Percentiles rank a stretch among this genome's conserved stretches.
phyloP scores from a whole-genome alignment of 164 flowering plant species.

The Vitis rotundifolia region DNA sequence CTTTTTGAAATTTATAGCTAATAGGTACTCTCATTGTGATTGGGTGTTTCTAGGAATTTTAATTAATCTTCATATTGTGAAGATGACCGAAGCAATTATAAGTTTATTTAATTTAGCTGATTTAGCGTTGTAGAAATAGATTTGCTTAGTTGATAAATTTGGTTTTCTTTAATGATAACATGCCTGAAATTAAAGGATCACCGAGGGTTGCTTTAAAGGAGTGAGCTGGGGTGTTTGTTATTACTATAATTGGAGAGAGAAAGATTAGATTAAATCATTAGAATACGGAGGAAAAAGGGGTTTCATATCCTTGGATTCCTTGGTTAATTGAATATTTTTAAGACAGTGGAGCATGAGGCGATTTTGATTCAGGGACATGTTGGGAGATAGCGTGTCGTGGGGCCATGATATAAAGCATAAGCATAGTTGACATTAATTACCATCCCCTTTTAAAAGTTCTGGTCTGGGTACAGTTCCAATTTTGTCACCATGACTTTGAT shows the following conservation, averaged over 20 bases:
- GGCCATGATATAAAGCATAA: background rate
- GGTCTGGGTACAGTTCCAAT: slow-evolving; percentile 10
- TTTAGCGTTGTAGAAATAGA: no score
- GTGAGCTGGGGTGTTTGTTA: slow-evolving; percentile 17
- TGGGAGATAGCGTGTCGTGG: slow-evolving; percentile 21
- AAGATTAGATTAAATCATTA: no score
- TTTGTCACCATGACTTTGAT: background rate
- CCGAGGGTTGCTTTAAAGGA: no score
- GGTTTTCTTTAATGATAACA: background rate
- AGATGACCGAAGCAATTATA: no score
- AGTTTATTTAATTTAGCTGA: no score
- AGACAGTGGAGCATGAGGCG: slow-evolving; percentile 7
- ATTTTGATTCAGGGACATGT: slow-evolving; percentile 10
- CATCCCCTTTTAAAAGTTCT: background rate
- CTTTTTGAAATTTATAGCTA: no score
- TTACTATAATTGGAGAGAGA: background rate
- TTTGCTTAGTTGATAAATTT: no score
- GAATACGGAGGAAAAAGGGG: slow-evolving; percentile 1
- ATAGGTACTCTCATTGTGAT: no score
- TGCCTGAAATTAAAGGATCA: no score
- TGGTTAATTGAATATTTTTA: background rate
- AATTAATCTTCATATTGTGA: no score
- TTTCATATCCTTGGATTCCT: slow-evolving; percentile 20
- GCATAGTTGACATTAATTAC: slow-evolving; percentile 6
- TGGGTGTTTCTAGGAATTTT: no score